Evolutionary conservation across 164 flowering plant genomes (phyloP), one percentile per base, ranked within the genome.

Genomic region (Vitis vinifera): DNA sequence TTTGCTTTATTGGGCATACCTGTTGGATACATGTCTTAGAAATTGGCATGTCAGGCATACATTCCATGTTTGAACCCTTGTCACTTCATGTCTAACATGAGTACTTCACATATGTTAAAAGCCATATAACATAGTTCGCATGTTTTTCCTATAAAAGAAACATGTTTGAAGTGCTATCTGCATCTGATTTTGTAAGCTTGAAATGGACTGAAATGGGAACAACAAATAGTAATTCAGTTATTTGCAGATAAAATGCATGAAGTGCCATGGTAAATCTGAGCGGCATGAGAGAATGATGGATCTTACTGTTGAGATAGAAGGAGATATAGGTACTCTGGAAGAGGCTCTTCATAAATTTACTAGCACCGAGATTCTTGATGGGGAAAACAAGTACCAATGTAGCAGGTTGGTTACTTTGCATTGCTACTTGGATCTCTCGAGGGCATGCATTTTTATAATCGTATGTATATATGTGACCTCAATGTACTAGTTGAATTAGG

Each of bases 301-400:
- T 83, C 92, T 95, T 53, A 86, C 98, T 31, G 92, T 95, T 63
- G 97, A 91, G 81, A 92, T 95, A 71, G 89, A 82, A 19, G 99
- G 99, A 62, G 87, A 88, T 55, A 85, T 95, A 67, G 86, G 83
- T 57, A 88, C 87, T 56, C 77, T 95, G 59, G 98, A 95, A 76
- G 96, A 90, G 64, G 99, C 99, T 31, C 85, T 95, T 59, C 63
- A 67, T 62, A 77, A 80, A 68, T 95, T 90, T 71, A 91, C 99
- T 3, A 69, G 81, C 10, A 81, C 92, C 50, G 99, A 95, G 77
- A 82, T 77, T 66, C 76, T 95, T 78, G 99, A 93, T 85, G 97
- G 94, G 49, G 98, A 95, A 50, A 95, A 95, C 76, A 95, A 90
- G 76, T 95, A 95, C 75, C 77, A 81, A 7, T 95, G 99, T 73